Base-by-base conservation (phyloP, 148 eudicot species). In the Chenopodium suecicum region DNA sequence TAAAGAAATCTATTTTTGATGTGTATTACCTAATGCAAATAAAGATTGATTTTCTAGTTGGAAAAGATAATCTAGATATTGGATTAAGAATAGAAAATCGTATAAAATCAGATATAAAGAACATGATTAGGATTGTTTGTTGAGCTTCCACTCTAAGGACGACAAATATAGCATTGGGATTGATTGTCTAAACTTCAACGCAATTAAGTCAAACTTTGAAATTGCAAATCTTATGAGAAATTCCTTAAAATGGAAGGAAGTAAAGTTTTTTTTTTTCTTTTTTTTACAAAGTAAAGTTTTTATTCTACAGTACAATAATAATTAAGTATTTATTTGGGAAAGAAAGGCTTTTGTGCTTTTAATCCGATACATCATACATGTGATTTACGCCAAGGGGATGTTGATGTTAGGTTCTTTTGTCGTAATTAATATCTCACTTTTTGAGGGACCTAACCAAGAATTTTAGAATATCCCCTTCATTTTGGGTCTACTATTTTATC, bases 161-260 rank as follows among this genome's bases (percentile, higher is more conserved):
- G 67, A 58, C 78, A 76, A 13, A 62, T 74, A 76, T 6, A 20
- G 23, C 2, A 27, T 27, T 20, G 68, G 27, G 9, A 76, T 58
- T 60, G 78, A 76, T 2, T 13, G 19, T 29, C 12, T 69, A 76
- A 76, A 76, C 70, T 76, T 37, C 69, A 62, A 76, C 34, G 69
- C 67, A 48, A 54, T 54, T 54, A 17, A 60, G 60, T 29, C 41
- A 68, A 31, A 12, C 25, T 10, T 68, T 29, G 27, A 29, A 68
- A 68, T 12, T 68, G 71, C 31, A 29, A 68, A 68, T 29, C 9
- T 4, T 14, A 54, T 1, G 5, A 54, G 16, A 54, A 54, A 54
- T 54, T 54, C 4, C 60, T 54, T 12, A 17, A 54, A 54, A 54
- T 54, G 60, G 60, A 54, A 54, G 60, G 20, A 54, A 13, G 17